Evolutionary conservation across 495 filamentous ascomycete species (phyloP), one percentile per base, ranked within the genome.

Genomic region (Polyplosphaeria fusca): DNA sequence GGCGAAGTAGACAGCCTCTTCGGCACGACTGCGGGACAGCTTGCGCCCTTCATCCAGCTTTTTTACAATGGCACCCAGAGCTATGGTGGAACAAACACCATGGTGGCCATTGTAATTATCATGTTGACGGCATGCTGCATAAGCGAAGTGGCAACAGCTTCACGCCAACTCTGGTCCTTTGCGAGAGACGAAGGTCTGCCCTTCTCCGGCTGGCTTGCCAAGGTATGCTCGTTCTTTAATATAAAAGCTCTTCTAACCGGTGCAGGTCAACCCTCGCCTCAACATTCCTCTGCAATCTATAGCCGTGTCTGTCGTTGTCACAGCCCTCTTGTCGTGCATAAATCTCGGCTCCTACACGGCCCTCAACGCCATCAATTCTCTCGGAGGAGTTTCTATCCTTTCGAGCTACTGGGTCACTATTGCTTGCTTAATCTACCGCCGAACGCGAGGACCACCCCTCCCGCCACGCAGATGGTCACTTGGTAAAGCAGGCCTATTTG

Each of bases 161-260:
- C 71, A 55, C 45, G 72, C 19, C 53, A 69, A 47, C 71, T 45
- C 51, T 77, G 52, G 60, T 52, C 59, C 0, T 70, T 64, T 53
- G 62, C 58, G 1, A 50, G 66, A 49, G 67, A 67, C 52, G 70
- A 72, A 53, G 67, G 67, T 64, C 75, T 46, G 70, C 79, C 16
- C 67, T 80, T 49, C 68, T 71, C 38, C 58, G 72, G 47, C 61
- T 79, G 56, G 77, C 74, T 69, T 25, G 58, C 59, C 18, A 32
- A 48, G 28, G 61, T n/a, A n/a, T n/a, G n/a, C n/a, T n/a, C n/a
- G n/a, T n/a, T n/a, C n/a, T n/a, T n/a, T n/a, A n/a, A n/a, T n/a
- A n/a, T n/a, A n/a, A n/a, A n/a, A n/a, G n/a, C n/a, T n/a, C n/a
- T n/a, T n/a, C n/a, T n/a, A n/a, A n/a, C n/a, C n/a, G n/a, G n/a